These are phyloP conservation scores for Rhodotorula paludigena DNA, from an alignment of 768 basidiomycete species.

Conservation along the genomic window DNA sequence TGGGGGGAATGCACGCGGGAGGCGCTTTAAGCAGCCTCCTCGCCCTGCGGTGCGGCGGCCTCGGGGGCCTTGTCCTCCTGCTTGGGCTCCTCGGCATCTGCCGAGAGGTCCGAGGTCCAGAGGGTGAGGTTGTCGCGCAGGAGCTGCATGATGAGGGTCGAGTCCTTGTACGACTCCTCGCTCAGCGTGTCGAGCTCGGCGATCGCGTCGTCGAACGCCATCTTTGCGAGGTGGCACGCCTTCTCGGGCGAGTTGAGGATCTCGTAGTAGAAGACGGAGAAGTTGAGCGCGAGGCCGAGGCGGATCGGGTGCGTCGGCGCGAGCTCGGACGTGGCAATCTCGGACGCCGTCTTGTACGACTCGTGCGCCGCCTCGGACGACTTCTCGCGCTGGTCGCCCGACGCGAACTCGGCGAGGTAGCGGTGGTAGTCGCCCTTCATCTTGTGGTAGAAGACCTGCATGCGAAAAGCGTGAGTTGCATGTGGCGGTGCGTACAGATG, in stretches of 20 bases:
- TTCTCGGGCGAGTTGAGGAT: constrained; percentile 97
- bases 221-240: constrained; percentile 96
- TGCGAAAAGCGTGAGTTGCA: neutral
- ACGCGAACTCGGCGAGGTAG: constrained; percentile 96
- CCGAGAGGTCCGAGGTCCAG: constrained; percentile 41
- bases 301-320: constrained; percentile 71
- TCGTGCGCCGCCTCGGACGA: constrained; percentile 95
- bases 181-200: constrained; percentile 98
- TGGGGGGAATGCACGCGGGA: no score
- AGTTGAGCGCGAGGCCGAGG: constrained; percentile 96
- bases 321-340: constrained; percentile 60
- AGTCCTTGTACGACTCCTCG: constrained; percentile 57
- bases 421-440: constrained; percentile 99
- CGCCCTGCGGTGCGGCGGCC: constrained; percentile 13
- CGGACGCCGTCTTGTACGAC: constrained; percentile 91
- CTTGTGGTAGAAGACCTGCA: constrained; percentile 84
- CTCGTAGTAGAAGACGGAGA: constrained; percentile 99
- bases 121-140: constrained; percentile 84
- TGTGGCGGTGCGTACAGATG: neutral
- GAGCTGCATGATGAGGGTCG: constrained; percentile 56
- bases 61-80: constrained; percentile 10
- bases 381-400: constrained; percentile 95
- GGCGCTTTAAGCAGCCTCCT: neutral
- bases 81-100: constrained; percentile 24
- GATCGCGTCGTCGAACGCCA: constrained; percentile 70